These are phyloP conservation scores for Shiraia sp. DNA, from an alignment of 2,329 filamentous ascomycete genomes.

Conservation along the genomic window DNA sequence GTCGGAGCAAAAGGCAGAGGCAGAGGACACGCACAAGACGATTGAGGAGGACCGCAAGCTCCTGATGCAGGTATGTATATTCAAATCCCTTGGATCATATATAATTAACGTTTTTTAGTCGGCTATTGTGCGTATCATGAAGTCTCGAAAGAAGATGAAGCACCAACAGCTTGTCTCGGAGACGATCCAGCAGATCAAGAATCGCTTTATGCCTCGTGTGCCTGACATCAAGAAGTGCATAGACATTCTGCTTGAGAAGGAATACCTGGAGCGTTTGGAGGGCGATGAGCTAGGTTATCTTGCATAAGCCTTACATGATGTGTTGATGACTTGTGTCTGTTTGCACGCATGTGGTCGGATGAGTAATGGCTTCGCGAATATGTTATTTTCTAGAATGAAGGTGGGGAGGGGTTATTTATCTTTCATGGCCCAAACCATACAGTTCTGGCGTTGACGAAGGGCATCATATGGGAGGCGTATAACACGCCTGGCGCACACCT, in stretches of 20 bases:
- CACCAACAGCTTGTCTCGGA: constrained; percentile 92
- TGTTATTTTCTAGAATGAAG: too few relatives aligned
- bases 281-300: constrained; percentile 94
- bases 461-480: too few relatives aligned
- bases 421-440: too few relatives aligned
- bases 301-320: constrained; percentile 58
- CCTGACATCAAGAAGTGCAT: constrained; percentile 99
- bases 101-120: constrained; percentile 64
- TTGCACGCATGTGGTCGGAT: too few relatives aligned
- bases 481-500: too few relatives aligned
- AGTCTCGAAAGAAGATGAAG: constrained; percentile 98
- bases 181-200: constrained; percentile 92
- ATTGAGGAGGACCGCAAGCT: constrained; percentile 98
- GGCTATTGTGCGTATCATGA: constrained; percentile 99
- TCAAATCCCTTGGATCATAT: not conserved
- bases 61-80: constrained; percentile 81
- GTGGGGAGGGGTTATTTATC: too few relatives aligned
- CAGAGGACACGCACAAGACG: constrained; percentile 97
- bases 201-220: constrained; percentile 89
- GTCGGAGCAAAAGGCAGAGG: constrained; percentile 93
- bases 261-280: constrained; percentile 94
- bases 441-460: too few relatives aligned
- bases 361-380: too few relatives aligned
- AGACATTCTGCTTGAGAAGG: constrained; percentile 97
- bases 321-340: too few relatives aligned